Percentiles rank a stretch among this genome's conserved stretches.
Evolutionary conservation across 2,329 filamentous ascomycete species (phyloP).

Genomic region (Beauveria pseudobassiana): DNA sequence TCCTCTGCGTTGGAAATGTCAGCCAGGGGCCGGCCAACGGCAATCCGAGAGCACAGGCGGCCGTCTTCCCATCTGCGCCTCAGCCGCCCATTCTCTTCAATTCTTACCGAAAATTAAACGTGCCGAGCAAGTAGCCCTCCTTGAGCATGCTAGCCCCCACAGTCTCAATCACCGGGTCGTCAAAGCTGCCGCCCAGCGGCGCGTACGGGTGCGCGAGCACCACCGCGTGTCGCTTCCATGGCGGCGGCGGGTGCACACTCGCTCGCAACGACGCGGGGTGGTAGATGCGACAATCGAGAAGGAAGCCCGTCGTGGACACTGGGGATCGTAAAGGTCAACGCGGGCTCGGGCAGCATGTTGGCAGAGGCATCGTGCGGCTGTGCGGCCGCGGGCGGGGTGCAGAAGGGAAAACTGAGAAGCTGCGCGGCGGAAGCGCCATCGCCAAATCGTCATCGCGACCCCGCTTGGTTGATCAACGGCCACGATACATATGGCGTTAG

Average conservation of each 20-base stretch:
- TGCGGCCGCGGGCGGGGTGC: background rate
- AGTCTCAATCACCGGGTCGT: slow-evolving; percentile 71
- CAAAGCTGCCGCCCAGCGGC: slow-evolving; percentile 74
- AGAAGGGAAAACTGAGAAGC: background rate
- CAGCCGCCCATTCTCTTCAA: background rate
- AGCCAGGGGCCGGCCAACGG: background rate
- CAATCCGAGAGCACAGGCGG: background rate
- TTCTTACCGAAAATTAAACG: slow-evolving; percentile 82
- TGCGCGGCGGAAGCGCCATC: background rate
- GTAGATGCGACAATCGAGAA: slow-evolving; percentile 76
- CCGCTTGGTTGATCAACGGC: background rate
- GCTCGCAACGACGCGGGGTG: slow-evolving; percentile 46
- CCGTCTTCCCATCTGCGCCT: background rate
- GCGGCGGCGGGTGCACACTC: slow-evolving; percentile 23
- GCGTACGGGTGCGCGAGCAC: slow-evolving; percentile 89
- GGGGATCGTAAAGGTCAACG: slow-evolving; percentile 67
- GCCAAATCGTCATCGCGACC: background rate
- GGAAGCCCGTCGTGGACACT: slow-evolving; percentile 71
- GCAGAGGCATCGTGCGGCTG: slow-evolving; percentile 13
- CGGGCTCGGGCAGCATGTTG: slow-evolving; percentile 49
- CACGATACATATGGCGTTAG: background rate
- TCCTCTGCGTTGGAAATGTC: slow-evolving; percentile 48
- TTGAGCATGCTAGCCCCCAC: slow-evolving; percentile 58
- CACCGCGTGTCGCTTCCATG: slow-evolving; percentile 44
- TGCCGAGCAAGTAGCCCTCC: slow-evolving; percentile 67